Evolutionary conservation across 306 rosid genomes (phyloP).

Genomic region (Oxytropis ochrocephala): DNA sequence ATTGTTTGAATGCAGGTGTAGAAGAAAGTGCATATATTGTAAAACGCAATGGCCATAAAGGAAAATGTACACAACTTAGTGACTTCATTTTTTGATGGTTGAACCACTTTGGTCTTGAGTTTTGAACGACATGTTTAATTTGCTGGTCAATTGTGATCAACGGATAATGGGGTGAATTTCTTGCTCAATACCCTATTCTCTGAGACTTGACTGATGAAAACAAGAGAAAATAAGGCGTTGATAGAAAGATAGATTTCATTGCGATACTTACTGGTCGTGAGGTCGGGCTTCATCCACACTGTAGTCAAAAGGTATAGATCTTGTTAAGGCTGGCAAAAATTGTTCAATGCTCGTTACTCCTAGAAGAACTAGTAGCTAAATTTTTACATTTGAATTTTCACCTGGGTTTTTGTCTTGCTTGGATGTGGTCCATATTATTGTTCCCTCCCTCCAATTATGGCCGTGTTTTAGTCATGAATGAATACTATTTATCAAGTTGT

Average conservation of each 20-base stretch:
- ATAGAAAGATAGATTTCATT: background rate
- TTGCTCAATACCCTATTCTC: background rate
- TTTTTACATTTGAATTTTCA: background rate
- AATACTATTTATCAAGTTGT: too few species aligned
- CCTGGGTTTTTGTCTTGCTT: background rate
- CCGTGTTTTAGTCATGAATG: background rate
- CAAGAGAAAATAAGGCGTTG: background rate
- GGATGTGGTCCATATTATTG: background rate
- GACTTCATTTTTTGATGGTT: slow-evolving; percentile 73
- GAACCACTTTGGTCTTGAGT: slow-evolving; percentile 2
- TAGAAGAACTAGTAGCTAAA: background rate
- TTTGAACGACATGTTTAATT: background rate
- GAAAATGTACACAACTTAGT: slow-evolving; percentile 40
- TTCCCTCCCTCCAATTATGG: background rate
- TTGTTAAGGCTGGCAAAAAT: background rate
- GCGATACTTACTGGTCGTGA: background rate
- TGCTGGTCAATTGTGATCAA: background rate
- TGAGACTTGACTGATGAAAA: background rate
- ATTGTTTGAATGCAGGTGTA: slow-evolving; percentile 60
- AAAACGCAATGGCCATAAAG: slow-evolving; percentile 25
- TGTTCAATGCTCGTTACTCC: background rate
- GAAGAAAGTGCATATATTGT: slow-evolving; percentile 61
- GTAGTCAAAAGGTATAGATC: background rate
- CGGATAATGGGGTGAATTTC: background rate
- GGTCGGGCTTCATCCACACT: background rate